Evolutionary conservation across 305 asterid species (phyloP).

Genomic region (Fraxinus albicans): DNA sequence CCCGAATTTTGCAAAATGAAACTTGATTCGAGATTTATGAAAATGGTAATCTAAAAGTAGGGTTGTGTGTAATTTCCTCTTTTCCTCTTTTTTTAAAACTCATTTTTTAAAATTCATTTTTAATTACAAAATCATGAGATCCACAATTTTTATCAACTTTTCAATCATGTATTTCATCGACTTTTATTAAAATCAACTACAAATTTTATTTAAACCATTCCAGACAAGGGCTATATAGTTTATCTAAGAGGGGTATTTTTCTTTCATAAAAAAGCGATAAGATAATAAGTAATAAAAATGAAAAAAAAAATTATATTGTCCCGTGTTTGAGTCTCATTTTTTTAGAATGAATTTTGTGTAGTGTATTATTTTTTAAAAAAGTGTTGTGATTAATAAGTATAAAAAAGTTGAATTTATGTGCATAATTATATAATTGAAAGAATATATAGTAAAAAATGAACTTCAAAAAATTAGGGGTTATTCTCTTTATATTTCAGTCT

Average conservation of each 20-base stretch:
- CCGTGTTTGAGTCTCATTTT: background rate
- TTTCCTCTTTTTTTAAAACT: too few relatives aligned
- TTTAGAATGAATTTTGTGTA: background rate
- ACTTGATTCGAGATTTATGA: too few relatives aligned
- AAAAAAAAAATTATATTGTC: background rate
- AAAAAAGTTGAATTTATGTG: background rate
- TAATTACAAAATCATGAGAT: background rate
- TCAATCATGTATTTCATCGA: background rate
- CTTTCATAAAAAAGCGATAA: background rate
- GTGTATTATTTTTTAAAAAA: background rate
- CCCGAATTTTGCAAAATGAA: too few relatives aligned
- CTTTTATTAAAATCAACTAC: background rate
- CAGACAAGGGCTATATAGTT: background rate
- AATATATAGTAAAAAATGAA: too few relatives aligned
- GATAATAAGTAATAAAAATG: background rate
- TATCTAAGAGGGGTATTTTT: background rate
- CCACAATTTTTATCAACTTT: too few relatives aligned
- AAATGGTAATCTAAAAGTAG: too few relatives aligned
- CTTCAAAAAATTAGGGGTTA: too few relatives aligned
- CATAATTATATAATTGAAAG: background rate
- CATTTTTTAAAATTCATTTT: too few relatives aligned
- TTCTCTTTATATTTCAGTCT: too few relatives aligned
- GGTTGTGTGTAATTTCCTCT: too few relatives aligned
- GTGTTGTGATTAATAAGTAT: too few relatives aligned
- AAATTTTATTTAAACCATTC: background rate